phyloP scores from a whole-genome alignment of 805 yeast genomes.

The Sugiyamaella lignohabitans region DNA sequence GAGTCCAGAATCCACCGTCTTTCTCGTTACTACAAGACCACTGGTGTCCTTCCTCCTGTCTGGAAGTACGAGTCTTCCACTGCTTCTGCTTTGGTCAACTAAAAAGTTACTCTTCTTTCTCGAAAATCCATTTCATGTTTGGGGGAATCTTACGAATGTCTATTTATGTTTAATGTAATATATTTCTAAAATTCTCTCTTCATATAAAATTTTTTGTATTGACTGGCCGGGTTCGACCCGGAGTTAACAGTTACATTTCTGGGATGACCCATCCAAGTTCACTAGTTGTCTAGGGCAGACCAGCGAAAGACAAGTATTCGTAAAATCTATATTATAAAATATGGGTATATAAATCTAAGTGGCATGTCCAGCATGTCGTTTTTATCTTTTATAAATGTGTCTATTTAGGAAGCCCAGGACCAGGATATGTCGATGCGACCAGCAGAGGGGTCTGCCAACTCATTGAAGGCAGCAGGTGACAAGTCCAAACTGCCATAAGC shows the following conservation, averaged over 20 bases:
- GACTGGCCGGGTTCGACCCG: no score
- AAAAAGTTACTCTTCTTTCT: constrained; percentile 33
- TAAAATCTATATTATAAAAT: no score
- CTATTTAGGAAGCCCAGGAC: constrained; percentile 26
- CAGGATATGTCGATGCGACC: constrained; percentile 53
- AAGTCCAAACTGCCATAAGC: constrained; percentile 45
- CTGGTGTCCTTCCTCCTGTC: constrained; percentile 98
- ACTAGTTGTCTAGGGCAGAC: no score
- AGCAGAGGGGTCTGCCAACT: constrained; percentile 44
- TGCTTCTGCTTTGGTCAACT: constrained; percentile 99
- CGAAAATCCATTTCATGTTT: background rate
- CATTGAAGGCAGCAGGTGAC: constrained; percentile 52
- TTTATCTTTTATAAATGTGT: no score
- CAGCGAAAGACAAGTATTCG: no score
- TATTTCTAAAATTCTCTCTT: background rate
- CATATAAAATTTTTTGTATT: no score
- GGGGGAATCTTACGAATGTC: background rate
- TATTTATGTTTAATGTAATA: background rate
- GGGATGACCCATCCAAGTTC: no score
- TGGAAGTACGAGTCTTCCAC: constrained; percentile 99
- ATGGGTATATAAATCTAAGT: no score
- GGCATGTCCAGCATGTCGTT: background rate
- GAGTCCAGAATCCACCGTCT: constrained; percentile 99
- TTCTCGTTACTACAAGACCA: constrained; percentile 99
- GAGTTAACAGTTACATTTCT: no score